These are phyloP conservation scores for Amphicarpaea edgeworthii DNA, from an alignment of 306 rosid species.

Conservation along the genomic window DNA sequence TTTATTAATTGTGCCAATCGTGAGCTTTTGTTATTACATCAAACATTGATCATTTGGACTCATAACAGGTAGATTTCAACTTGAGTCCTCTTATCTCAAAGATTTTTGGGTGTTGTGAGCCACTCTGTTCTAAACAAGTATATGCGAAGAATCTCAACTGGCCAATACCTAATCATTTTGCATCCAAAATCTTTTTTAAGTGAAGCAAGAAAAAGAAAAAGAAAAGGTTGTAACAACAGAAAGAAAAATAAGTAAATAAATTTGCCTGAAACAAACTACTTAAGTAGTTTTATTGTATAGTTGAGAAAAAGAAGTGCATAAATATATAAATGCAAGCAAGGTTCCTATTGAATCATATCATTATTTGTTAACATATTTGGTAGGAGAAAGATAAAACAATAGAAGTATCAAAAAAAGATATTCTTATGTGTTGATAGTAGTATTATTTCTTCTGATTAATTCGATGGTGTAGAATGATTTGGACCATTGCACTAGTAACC, in stretches of 20 bases:
- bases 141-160: constrained; percentile 41
- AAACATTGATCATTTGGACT: constrained; percentile 53
- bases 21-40: constrained; percentile 37
- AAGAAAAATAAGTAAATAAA: background rate
- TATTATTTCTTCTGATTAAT: constrained; percentile 35
- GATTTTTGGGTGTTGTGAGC: constrained; percentile 20
- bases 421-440: constrained; percentile 5
- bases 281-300: background rate
- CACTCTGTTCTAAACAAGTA: constrained; percentile 28
- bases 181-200: background rate
- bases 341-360: constrained; percentile 25
- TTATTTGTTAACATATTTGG: background rate
- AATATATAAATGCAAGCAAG: constrained; percentile 29
- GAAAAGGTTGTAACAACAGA: background rate
- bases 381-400: constrained; percentile 6
- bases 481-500: constrained; percentile 22
- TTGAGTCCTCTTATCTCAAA: constrained; percentile 5
- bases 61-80: constrained; percentile 45
- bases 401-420: constrained; percentile 34
- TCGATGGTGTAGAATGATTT: constrained; percentile 34
- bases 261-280: constrained; percentile 25
- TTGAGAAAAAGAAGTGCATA: constrained; percentile 4
- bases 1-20: constrained; percentile 13
- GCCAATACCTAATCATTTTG: constrained; percentile 24
- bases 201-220: background rate